Base-by-base conservation (phyloP, 2,329 filamentous ascomycete genomes). In the Grosmannia huntii region DNA sequence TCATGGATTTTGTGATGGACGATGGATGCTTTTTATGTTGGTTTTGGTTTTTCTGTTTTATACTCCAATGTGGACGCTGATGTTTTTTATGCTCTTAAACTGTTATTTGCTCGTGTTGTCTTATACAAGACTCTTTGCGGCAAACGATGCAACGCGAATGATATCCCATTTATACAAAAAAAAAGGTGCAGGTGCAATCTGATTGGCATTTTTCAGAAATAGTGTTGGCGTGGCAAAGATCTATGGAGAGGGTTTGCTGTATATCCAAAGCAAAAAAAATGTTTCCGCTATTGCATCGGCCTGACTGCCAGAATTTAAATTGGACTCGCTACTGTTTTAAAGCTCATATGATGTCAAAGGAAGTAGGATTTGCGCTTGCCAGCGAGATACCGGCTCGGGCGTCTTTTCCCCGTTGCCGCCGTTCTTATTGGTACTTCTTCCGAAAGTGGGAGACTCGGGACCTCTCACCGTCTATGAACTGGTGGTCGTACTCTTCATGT, bases 71-170 rank as follows among this genome's bases (percentile, higher is more conserved):
- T 51, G 33, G 16, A 52, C 50, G 50, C 28, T 33, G 27, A 54
- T 49, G 31, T 12, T 53, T 57, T 44, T 31, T 23, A 48, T 46
- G 33, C 28, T 11, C 19, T 56, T 49, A n/a, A 44, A 44, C 25
- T 46, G 25, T 60, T 19, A 27, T 60, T 19, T 25, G 44, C 59
- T 33, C 28, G 9, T 46, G 19, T 16, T 53, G 25, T 58, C 41
- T 44, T 44, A 51, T 31, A 10, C 21, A 27, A 23, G 41, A 31
- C 55, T 16, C 48, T 55, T 53, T 48, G 55, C 48, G 51, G 56
- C 58, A 28, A 56, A 59, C 28, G 57, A 62, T 58, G 57, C 59
- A 55, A 60, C 50, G 59, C 57, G 56, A 60, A 61, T 62, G 62
- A 62, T 62, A 64, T 63, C 57, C 61, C 53, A 21, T 25, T 33